phyloP scores from a whole-genome alignment of 179 eudicot species.

The Silene noctiflora region DNA sequence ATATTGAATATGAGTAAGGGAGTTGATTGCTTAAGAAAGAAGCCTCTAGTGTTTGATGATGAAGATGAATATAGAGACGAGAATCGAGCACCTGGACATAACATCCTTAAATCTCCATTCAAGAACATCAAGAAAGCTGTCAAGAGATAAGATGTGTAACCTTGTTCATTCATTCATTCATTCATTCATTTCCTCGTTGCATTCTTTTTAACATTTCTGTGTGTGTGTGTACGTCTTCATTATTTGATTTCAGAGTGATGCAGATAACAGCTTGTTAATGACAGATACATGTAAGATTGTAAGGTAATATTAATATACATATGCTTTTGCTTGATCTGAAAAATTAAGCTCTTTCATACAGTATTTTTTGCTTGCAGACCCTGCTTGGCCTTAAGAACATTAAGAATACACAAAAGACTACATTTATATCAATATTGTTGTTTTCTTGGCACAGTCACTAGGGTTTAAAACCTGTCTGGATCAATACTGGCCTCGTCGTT shows the following conservation, averaged over 20 bases:
- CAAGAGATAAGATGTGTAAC: constrained; percentile 37
- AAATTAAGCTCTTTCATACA: constrained; percentile 1
- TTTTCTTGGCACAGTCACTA: no score
- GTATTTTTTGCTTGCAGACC: background rate
- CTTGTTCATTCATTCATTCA: background rate
- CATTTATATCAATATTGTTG: background rate
- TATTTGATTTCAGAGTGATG: constrained; percentile 22
- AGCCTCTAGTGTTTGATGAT: constrained; percentile 59
- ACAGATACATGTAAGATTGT: constrained; percentile 14
- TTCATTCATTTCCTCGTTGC: constrained; percentile 9
- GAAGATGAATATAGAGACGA: constrained; percentile 35
- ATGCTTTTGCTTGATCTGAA: background rate
- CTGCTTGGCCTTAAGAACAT: background rate
- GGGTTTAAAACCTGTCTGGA: no score
- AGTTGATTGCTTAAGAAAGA: constrained; percentile 80
- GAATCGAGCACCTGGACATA: constrained; percentile 29
- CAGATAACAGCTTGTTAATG: constrained; percentile 37
- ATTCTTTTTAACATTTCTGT: constrained; percentile 16
- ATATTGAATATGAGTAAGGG: constrained; percentile 75
- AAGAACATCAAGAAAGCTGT: constrained; percentile 66
- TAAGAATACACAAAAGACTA: background rate
- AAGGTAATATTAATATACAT: constrained; percentile 1
- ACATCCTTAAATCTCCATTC: constrained; percentile 57
- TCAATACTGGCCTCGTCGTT: no score
- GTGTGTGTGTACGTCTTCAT: constrained; percentile 1